Evolutionary conservation across 805 yeast genomes (phyloP).

Genomic region (Saccharomycopsis sp.): DNA sequence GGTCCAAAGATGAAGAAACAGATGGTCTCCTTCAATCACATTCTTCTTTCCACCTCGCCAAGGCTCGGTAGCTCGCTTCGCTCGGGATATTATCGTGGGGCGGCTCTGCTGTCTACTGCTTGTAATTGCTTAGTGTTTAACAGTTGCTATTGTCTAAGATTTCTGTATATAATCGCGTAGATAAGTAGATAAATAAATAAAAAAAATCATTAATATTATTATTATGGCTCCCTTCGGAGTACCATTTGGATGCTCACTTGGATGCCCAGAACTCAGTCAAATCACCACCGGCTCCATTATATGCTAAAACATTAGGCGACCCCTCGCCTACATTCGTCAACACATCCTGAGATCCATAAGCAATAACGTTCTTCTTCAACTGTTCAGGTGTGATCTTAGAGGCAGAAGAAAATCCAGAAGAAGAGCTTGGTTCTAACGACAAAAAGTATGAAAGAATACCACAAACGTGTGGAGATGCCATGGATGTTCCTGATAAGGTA

Average conservation of each 20-base stretch:
- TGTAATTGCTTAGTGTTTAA: no score
- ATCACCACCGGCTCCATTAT: slow-evolving; percentile 77
- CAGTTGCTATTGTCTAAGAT: not conserved
- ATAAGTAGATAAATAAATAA: not conserved
- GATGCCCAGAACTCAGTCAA: slow-evolving; percentile 54
- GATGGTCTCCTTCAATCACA: no score
- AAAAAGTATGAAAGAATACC: slow-evolving; percentile 87
- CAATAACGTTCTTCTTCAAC: slow-evolving; percentile 68
- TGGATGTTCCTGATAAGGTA: slow-evolving; percentile 88
- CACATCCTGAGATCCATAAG: slow-evolving; percentile 55
- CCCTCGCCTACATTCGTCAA: slow-evolving; percentile 61
- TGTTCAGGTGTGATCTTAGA: slow-evolving; percentile 60
- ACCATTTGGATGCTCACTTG: not conserved
- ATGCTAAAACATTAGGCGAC: slow-evolving; percentile 72
- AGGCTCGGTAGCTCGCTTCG: no score
- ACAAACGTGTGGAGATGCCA: slow-evolving; percentile 96
- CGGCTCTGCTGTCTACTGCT: no score
- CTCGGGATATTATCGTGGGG: no score
- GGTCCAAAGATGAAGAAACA: no score
- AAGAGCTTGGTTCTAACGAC: slow-evolving; percentile 73
- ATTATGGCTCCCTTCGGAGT: no score
- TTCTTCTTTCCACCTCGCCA: no score
- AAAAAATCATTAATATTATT: not conserved
- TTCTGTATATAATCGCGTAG: not conserved
- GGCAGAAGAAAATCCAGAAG: slow-evolving; percentile 45